Conservation (phyloP, 1,284 basidiomycete species). For the Rhodotorula glutinis region DNA sequence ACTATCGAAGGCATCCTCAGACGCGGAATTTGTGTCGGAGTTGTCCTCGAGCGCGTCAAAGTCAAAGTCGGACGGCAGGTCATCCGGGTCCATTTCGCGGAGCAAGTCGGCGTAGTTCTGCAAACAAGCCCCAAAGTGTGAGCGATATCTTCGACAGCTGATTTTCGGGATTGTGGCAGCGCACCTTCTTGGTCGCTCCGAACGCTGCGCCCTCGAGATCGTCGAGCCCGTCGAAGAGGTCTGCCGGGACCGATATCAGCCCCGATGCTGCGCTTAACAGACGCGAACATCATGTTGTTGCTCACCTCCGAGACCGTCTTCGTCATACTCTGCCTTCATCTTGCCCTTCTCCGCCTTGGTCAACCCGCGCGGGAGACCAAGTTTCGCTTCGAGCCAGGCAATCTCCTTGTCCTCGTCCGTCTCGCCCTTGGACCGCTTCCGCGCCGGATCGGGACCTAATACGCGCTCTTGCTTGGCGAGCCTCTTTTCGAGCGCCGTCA, state of each 20-base stretch:
- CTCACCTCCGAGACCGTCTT: slow-evolving; percentile 61
- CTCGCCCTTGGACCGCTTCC: slow-evolving; percentile 51
- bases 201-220: slow-evolving; percentile 53
- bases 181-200: slow-evolving; percentile 41
- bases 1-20: slow-evolving; percentile 6
- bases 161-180: too few relatives aligned
- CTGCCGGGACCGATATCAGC: slow-evolving; percentile 15
- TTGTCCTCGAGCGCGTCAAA: slow-evolving; percentile 42
- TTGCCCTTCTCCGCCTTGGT: slow-evolving; percentile 49
- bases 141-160: too few relatives aligned
- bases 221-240: slow-evolving; percentile 54
- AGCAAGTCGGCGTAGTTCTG: slow-evolving; percentile 25
- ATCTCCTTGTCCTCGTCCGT: slow-evolving; percentile 73
- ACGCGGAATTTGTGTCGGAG: slow-evolving; percentile 4
- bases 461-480: slow-evolving; percentile 41
- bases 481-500: slow-evolving; percentile 36
- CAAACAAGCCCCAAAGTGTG: too few relatives aligned
- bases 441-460: slow-evolving; percentile 31
- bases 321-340: slow-evolving; percentile 50
- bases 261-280: too few relatives aligned
- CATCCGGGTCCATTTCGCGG: slow-evolving; percentile 44
- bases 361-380: slow-evolving; percentile 51
- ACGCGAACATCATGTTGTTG: too few relatives aligned
- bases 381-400: slow-evolving; percentile 67
- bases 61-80: slow-evolving; percentile 27